phyloP scores from a whole-genome alignment of 2,329 filamentous ascomycete species.

The Aspergillus sp. region DNA sequence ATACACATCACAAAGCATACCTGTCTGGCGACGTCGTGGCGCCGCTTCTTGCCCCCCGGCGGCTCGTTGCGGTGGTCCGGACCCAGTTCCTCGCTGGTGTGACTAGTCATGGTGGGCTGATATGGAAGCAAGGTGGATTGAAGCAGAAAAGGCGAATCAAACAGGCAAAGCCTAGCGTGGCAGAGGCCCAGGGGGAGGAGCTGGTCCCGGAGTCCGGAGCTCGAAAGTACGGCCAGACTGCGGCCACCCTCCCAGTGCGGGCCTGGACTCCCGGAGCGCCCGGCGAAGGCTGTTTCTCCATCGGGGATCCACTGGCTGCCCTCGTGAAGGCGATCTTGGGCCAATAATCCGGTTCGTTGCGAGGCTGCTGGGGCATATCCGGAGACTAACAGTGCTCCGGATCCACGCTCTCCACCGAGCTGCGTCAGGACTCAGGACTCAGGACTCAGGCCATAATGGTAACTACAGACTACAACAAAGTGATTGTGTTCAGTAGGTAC shows the following conservation, averaged over 20 bases:
- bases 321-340: background rate
- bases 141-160: background rate
- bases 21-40: background rate
- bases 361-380: background rate
- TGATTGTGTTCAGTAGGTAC: too few species aligned
- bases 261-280: too few species aligned
- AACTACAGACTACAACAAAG: too few species aligned
- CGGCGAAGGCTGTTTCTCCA: too few species aligned
- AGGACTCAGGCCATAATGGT: too few species aligned
- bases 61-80: background rate
- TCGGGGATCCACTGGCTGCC: background rate
- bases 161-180: background rate
- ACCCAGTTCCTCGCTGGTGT: background rate
- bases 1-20: background rate
- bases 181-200: background rate
- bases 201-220: background rate
- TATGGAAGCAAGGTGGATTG: background rate
- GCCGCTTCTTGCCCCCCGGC: background rate
- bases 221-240: background rate
- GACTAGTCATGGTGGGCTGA: background rate
- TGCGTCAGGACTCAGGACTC: too few species aligned
- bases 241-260: too few species aligned
- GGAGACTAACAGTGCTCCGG: background rate
- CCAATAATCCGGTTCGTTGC: background rate
- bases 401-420: background rate